Evolutionary conservation across 306 rosid species (phyloP), one percentile per base, ranked within the genome.

Genomic region (Cicer judaicum): DNA sequence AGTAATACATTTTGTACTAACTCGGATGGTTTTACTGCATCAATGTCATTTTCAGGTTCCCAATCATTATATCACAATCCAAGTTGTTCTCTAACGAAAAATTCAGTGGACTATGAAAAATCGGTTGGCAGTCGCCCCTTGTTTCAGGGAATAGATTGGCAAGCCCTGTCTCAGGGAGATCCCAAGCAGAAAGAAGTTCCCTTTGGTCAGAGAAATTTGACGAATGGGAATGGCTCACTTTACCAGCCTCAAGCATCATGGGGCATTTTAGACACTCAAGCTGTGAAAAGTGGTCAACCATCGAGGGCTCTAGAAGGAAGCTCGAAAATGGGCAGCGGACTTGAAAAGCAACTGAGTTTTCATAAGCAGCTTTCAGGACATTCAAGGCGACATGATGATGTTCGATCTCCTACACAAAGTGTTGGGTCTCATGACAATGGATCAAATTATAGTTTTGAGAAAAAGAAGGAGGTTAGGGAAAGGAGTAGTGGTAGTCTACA

Each of bases 61-160:
- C 99, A 92, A 78, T 92, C 97, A 39, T 77, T 94, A 44, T 92
- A 87, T 81, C 99, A 94, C 84, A 92, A 94, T 14, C 98, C 98
- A 64, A 92, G 99, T 85, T 94, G 99, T 78, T 94, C 99, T 21
- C 78, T 92, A 72, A 92, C 96, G 7, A 96, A 90, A 82, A 92
- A 88, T 78, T 86, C 94, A 2, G 38, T 94, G 85, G 99, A 94
- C 80, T 90, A 77, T 50, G 99, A 94, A 73, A 94, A 94, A 66
- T 95, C 99, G 0, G 99, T 95, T 65, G 90, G 89, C 48, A 95
- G 99, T 70, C 97, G 93, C 38, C 99, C 98, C 41, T 85, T 95
- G 67, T 95, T 95, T 74, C 90, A 87, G 88, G 97, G 96, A 70
- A 79, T 94, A 29, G 97, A 94, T 79, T 94, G 93, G 97, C 97